Base-by-base conservation (phyloP, 2,329 filamentous ascomycete species). In the Penicillium sp. region DNA sequence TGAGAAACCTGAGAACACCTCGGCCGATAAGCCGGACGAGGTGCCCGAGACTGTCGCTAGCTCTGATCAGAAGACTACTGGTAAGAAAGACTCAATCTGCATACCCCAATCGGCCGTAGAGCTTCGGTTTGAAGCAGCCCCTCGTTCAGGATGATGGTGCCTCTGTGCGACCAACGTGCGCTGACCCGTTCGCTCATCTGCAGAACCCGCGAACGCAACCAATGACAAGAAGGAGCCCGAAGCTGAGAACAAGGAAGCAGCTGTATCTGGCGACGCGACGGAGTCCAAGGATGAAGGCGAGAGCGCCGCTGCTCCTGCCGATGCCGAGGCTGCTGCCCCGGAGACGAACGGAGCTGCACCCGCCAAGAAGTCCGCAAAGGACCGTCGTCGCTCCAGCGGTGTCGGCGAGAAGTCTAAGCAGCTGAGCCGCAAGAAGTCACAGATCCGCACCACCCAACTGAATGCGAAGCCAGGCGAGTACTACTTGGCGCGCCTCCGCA, bases 401-500 rank as follows among this genome's bases (percentile, higher is more conserved):
- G 79, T 79, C 16, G 76, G 87, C 59, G 78, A 84, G 72, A 91
- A 89, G 74, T 78, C 74, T 63, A 92, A 92, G 71, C 10, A 18
- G 22, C 79, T 91, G 56, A 94, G 85, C 77, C 90, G 87, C 77
- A 96, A 94, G 79, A 88, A 85, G 69, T 92, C 89, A 43, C 86
- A 86, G 74, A 80, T 81, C 56, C 86, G 86, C 67, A 79, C 88
- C 57, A 81, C 81, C 40, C 83, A 90, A 62, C 80, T 90, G 47
- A 84, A 96, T 68, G 92, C 90, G 58, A 81, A 95, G 76, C 89
- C 94, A 4, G 94, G 95, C 62, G 88, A 97, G 65, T 88, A 92
- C 74, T 97, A 88, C 75, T 86, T 95, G 68, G 90, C 95, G 58
- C 89, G 92, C 72, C 85, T 99, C 73, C 96, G 95, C 79, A 94